These are phyloP conservation scores for Pugionium cornutum DNA, from an alignment of 345 rosid species.

Conservation along the genomic window DNA sequence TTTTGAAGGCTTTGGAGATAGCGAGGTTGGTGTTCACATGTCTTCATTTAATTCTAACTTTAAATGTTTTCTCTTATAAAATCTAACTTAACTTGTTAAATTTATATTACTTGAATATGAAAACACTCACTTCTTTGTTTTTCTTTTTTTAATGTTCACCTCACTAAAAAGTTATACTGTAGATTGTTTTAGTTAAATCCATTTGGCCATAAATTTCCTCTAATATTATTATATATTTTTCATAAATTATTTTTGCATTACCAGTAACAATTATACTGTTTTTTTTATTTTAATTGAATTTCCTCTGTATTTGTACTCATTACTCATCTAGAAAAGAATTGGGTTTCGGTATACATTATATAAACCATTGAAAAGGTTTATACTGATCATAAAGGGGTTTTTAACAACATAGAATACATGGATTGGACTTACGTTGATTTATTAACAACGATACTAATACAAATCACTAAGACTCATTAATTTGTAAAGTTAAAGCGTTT, in stretches of 20 bases:
- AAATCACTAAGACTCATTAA: too few relatives aligned
- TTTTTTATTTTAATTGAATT: too few relatives aligned
- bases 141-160: conserved; percentile 6
- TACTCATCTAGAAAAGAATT: background rate
- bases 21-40: conserved; percentile 33
- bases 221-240: background rate
- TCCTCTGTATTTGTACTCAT: background rate
- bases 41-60: conserved; percentile 43
- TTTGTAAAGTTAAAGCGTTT: background rate
- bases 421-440: too few relatives aligned
- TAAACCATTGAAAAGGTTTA: background rate
- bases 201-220: background rate
- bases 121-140: background rate
- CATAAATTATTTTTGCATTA: too few relatives aligned
- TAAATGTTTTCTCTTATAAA: conserved; percentile 7
- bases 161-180: background rate
- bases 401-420: too few relatives aligned
- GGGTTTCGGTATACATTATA: background rate
- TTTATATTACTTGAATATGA: background rate
- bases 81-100: background rate
- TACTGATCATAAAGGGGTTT: background rate
- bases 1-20: conserved; percentile 28
- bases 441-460: too few relatives aligned
- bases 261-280: too few relatives aligned
- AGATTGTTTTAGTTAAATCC: background rate